These are phyloP conservation scores for Canna indica DNA, from an alignment of 176 grass and related monocot genomes.

Conservation along the genomic window DNA sequence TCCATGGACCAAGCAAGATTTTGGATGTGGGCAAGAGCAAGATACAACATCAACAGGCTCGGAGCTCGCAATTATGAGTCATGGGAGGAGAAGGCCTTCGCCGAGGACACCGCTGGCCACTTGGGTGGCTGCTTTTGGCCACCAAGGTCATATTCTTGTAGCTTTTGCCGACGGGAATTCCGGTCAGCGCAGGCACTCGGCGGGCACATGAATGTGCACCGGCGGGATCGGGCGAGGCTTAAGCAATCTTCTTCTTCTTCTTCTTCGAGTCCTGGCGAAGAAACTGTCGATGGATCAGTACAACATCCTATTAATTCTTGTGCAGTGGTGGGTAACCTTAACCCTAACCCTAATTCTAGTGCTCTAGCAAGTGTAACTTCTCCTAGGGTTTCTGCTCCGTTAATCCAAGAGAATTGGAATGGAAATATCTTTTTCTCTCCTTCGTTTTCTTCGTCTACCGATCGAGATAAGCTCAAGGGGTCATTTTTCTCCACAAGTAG, in stretches of 20 bases:
- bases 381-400: neutral
- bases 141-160: slow-evolving; percentile 72
- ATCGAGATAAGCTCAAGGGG: slow-evolving; percentile 4
- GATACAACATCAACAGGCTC: neutral
- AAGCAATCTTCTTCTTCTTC: slow-evolving; percentile 21
- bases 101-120: slow-evolving; percentile 46
- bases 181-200: slow-evolving; percentile 85
- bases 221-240: slow-evolving; percentile 72
- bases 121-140: slow-evolving; percentile 60
- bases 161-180: slow-evolving; percentile 79
- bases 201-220: slow-evolving; percentile 98
- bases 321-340: neutral
- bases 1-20: slow-evolving; percentile 43
- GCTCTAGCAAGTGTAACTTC: neutral
- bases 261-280: slow-evolving; percentile 6
- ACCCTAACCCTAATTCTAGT: slow-evolving; percentile 7
- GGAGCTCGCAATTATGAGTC: slow-evolving; percentile 19
- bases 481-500: neutral
- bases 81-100: slow-evolving; percentile 80
- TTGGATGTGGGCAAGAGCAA: slow-evolving; percentile 39
- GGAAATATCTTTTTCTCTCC: slow-evolving; percentile 25
- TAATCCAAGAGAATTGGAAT: slow-evolving; percentile 24
- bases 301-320: neutral
- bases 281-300: neutral
- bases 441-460: slow-evolving; percentile 1